phyloP scores from a whole-genome alignment of 140 eudicot species.

The Cichorium intybus region DNA sequence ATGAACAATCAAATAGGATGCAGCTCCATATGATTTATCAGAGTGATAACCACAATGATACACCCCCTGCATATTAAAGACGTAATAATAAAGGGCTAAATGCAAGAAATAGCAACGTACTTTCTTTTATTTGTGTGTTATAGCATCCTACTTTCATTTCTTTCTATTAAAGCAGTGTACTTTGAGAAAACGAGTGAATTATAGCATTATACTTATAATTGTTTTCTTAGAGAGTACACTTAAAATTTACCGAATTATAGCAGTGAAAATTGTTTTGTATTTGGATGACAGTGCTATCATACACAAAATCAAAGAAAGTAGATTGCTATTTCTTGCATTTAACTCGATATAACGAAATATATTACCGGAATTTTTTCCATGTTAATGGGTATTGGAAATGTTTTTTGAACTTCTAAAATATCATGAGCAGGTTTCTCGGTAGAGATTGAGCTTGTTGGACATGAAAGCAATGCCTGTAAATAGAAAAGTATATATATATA shows the following conservation, averaged over 20 bases:
- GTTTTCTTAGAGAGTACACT: not conserved
- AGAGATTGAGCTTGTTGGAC: slow-evolving; percentile 73
- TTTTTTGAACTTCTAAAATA: slow-evolving; percentile 58
- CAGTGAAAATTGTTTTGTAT: no score
- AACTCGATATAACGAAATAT: no score
- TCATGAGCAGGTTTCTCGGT: slow-evolving; percentile 62
- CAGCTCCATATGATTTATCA: slow-evolving; percentile 67
- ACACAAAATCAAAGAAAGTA: no score
- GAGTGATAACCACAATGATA: slow-evolving; percentile 88
- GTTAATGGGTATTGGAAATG: slow-evolving; percentile 63
- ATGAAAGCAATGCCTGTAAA: slow-evolving; percentile 67
- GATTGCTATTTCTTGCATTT: not conserved
- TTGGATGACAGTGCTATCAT: no score
- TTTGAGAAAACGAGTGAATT: not conserved
- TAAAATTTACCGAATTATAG: no score
- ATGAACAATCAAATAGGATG: slow-evolving; percentile 68
- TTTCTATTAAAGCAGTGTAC: not conserved
- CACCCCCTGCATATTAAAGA: slow-evolving; percentile 45
- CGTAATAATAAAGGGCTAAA: no score
- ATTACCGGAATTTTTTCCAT: slow-evolving; percentile 57
- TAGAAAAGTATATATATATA: not conserved
- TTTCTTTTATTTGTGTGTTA: no score
- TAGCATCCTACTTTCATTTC: not conserved
- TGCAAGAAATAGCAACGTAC: not conserved
- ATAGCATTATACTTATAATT: not conserved